phyloP scores from a whole-genome alignment of 2,329 filamentous ascomycete genomes.

The Gnomoniopsis sp. region DNA sequence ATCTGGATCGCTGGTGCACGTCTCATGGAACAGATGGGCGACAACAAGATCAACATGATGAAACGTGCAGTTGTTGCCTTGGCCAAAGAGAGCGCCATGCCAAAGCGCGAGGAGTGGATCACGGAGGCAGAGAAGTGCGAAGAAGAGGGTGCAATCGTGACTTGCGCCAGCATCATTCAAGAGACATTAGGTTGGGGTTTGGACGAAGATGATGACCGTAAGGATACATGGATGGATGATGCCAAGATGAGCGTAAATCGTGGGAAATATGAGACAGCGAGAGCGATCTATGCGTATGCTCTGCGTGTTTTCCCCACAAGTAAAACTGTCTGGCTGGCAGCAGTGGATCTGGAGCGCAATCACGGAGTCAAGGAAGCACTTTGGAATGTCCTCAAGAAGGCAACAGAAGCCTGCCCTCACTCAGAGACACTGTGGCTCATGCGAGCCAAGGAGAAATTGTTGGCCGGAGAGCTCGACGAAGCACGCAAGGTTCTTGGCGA shows the following conservation, averaged over 20 bases:
- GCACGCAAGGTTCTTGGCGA: slow-evolving; percentile 80
- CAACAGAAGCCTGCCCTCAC: slow-evolving; percentile 87
- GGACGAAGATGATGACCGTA: slow-evolving; percentile 94
- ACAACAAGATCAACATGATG: slow-evolving; percentile 85
- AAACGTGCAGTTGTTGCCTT: slow-evolving; percentile 87
- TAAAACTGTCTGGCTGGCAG: slow-evolving; percentile 84
- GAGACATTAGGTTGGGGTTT: slow-evolving; percentile 91
- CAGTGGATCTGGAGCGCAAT: slow-evolving; percentile 85
- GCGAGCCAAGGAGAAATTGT: slow-evolving; percentile 92
- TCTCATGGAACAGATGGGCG: slow-evolving; percentile 82
- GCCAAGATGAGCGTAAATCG: slow-evolving; percentile 77
- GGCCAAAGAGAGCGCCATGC: slow-evolving; percentile 90
- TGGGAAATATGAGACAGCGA: slow-evolving; percentile 82
- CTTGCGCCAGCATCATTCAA: slow-evolving; percentile 83
- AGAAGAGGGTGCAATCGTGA: slow-evolving; percentile 81
- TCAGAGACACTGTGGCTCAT: slow-evolving; percentile 94
- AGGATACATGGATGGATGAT: slow-evolving; percentile 94
- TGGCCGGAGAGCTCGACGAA: slow-evolving; percentile 81
- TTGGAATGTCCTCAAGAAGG: slow-evolving; percentile 84
- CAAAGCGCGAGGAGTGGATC: slow-evolving; percentile 97
- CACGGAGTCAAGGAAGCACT: slow-evolving; percentile 82
- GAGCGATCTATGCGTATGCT: slow-evolving; percentile 90
- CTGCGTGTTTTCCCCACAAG: slow-evolving; percentile 86
- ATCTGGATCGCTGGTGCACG: slow-evolving; percentile 95
- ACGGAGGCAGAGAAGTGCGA: slow-evolving; percentile 92